phyloP scores from a whole-genome alignment of 805 yeast species.

The Wickerhamiella allomyrinae region DNA sequence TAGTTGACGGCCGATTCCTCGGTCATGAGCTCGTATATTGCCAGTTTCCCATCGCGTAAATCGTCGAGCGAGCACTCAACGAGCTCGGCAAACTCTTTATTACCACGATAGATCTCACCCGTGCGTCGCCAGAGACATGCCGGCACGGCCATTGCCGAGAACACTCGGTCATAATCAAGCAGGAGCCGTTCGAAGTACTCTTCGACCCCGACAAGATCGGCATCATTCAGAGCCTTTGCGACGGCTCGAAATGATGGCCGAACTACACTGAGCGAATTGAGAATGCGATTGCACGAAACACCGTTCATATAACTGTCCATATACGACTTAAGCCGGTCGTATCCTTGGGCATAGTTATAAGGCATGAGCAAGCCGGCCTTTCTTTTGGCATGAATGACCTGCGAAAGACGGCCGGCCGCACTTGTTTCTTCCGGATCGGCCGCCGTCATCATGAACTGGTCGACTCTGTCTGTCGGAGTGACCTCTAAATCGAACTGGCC shows the following conservation, averaged over 20 bases:
- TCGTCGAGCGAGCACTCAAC: slow-evolving; percentile 87
- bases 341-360: slow-evolving; percentile 86
- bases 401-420: slow-evolving; percentile 84
- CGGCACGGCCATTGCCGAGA: slow-evolving; percentile 94
- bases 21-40: slow-evolving; percentile 86
- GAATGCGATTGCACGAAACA: slow-evolving; percentile 67
- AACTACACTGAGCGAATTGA: slow-evolving; percentile 72
- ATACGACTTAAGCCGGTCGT: slow-evolving; percentile 73
- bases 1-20: slow-evolving; percentile 93
- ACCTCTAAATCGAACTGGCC: not conserved
- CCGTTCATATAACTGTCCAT: slow-evolving; percentile 88
- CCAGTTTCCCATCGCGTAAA: slow-evolving; percentile 77
- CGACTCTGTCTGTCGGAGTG: slow-evolving; percentile 23
- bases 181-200: slow-evolving; percentile 90
- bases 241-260: slow-evolving; percentile 90
- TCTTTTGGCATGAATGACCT: slow-evolving; percentile 84
- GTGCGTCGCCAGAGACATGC: slow-evolving; percentile 96
- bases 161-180: slow-evolving; percentile 83
- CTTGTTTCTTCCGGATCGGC: slow-evolving; percentile 94
- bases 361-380: slow-evolving; percentile 90
- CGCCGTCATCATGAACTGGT: slow-evolving; percentile 86
- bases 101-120: slow-evolving; percentile 89
- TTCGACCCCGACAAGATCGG: slow-evolving; percentile 81
- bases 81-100: slow-evolving; percentile 86
- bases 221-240: slow-evolving; percentile 78